Base-by-base conservation (phyloP, 164 flowering plant genomes). In the Litsea cubeba region DNA sequence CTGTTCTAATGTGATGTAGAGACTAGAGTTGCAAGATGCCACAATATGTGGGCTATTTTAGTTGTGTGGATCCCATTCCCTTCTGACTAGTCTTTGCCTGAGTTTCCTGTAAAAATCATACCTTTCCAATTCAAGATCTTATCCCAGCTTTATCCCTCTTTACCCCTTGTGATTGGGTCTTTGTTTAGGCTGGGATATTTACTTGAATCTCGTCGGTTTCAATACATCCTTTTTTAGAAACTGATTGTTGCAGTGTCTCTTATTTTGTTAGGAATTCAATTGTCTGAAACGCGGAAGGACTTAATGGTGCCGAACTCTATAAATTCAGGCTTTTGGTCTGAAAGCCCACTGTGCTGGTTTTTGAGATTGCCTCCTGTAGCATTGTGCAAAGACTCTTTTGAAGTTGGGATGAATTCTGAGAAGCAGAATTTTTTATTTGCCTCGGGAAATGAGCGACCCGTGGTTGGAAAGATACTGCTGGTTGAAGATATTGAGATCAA, bases 401-500 rank as follows among this genome's bases (percentile, higher is more conserved):
- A 63, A 12, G n/a, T 24, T 18, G 30, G 24, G 11, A 62, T 62
- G 30, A 65, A 35, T 40, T 72, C 67, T 22, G 54, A 51, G 20
- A 14, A 8, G 26, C 54, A n/a, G 50, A 54, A 35, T 10, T 4
- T 68, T 8, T 2, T 12, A 35, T n/a, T 40, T 11, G 26, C 71
- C 1, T 12, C n/a, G 5, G 22, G 20, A 15, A 30, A 20, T 30
- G 68, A 8, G 62, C 10, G 51, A 28, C 6, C 69, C 2, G 28
- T 28, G 15, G 71, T 15, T 25, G 71, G 76, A 18, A 69, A 50
- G 68, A 75, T 75, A 24, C 20, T 75, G 25, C 72, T 75, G 24
- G 77, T 75, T 20, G 77, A 75, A 63, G 77, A 75, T 51, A 75
- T 25, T 2, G 77, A 75, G 67, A 60, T 75, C 23, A 69, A 75